Conservation (phyloP, 75 land plant species). For the Isoetes taiwanensis region DNA sequence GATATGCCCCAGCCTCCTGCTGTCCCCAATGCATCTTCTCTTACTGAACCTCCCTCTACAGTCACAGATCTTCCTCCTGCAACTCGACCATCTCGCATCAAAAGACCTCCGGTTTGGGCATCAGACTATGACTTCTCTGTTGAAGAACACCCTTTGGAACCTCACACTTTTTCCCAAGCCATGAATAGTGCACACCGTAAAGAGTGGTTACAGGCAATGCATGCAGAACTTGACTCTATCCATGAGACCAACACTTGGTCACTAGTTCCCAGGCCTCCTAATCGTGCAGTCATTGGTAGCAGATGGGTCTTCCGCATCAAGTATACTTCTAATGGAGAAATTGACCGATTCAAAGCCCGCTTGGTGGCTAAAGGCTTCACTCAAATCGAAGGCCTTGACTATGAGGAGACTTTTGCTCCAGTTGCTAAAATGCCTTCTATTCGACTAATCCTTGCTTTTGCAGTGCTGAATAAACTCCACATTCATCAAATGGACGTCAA, state of each 20-base stretch:
- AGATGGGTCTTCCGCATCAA: conserved; percentile 8
- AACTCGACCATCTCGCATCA: too few relatives aligned
- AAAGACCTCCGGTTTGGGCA: too few relatives aligned
- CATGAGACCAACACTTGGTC: conserved; percentile 12
- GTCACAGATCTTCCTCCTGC: too few relatives aligned
- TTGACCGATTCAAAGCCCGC: conserved; percentile 1
- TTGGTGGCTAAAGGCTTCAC: conserved; percentile 4
- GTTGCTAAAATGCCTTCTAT: neutral
- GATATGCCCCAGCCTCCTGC: too few relatives aligned
- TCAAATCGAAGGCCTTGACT: conserved; percentile 8
- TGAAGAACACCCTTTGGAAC: too few relatives aligned
- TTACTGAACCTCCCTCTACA: too few relatives aligned
- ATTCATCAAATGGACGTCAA: conserved; percentile 8
- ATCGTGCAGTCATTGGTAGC: neutral
- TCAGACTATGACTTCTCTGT: too few relatives aligned
- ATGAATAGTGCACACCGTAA: too few relatives aligned
- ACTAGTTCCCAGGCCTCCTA: neutral
- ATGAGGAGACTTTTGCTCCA: conserved; percentile 8
- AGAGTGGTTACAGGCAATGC: too few relatives aligned
- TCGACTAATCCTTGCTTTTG: neutral
- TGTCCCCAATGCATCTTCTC: too few relatives aligned
- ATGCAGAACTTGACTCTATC: too few relatives aligned
- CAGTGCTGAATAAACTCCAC: neutral
- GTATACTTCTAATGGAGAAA: neutral
- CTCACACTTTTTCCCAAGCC: too few relatives aligned